phyloP scores from a whole-genome alignment of 805 yeast species.

The Metschnikowia lochheadii region DNA sequence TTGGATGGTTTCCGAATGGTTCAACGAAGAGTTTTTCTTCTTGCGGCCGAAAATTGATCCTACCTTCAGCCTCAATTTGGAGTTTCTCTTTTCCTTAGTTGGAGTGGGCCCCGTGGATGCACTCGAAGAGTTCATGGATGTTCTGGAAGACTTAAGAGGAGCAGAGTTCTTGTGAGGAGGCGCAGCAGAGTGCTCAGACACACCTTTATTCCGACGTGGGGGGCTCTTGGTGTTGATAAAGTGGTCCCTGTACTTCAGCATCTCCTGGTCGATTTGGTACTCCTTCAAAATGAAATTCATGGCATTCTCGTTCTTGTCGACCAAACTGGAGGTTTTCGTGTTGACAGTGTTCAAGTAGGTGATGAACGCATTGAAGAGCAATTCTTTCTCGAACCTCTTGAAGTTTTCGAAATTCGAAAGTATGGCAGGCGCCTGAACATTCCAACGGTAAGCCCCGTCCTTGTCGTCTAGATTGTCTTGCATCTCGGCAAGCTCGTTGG shows the following conservation, averaged over 20 bases:
- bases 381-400: conserved; percentile 56
- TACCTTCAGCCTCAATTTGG: conserved; percentile 61
- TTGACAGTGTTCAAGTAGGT: conserved; percentile 47
- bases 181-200: neutral
- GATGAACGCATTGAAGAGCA: conserved; percentile 59
- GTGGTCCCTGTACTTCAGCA: conserved; percentile 34
- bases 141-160: neutral
- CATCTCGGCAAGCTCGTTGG: conserved; percentile 41
- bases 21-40: conserved; percentile 41
- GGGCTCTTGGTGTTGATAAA: conserved; percentile 22
- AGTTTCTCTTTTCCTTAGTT: conserved; percentile 27
- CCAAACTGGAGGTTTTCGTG: conserved; percentile 21
- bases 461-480: conserved; percentile 20
- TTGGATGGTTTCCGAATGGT: conserved; percentile 25
- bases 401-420: conserved; percentile 71
- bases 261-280: conserved; percentile 35
- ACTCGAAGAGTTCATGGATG: conserved; percentile 10
- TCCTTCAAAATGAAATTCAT: conserved; percentile 57
- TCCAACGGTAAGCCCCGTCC: conserved; percentile 61
- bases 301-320: conserved; percentile 52
- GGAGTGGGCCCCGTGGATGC: conserved; percentile 19
- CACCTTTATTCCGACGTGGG: neutral
- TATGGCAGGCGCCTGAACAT: conserved; percentile 68
- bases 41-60: conserved; percentile 69
- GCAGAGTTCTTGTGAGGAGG: neutral